Conservation (phyloP, 768 basidiomycete species). For the Leccinellum albellum region DNA sequence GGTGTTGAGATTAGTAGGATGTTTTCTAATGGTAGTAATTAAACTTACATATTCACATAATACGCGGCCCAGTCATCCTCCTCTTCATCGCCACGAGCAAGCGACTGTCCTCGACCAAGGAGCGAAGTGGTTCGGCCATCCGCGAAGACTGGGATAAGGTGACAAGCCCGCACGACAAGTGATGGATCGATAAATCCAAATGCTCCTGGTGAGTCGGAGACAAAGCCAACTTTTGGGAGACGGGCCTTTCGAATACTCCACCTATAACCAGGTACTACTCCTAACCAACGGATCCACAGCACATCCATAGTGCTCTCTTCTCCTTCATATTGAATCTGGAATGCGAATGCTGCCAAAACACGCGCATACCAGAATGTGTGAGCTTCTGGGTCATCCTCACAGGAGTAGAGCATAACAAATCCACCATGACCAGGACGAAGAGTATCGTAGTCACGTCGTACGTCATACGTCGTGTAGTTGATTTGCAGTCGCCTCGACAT, state of each 20-base stretch:
- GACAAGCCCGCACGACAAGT: slow-evolving; percentile 24
- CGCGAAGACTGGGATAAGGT: slow-evolving; percentile 31
- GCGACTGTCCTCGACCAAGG: neutral
- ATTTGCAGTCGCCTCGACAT: no score
- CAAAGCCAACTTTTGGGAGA: slow-evolving; percentile 31
- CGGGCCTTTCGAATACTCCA: slow-evolving; percentile 13
- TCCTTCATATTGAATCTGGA: neutral
- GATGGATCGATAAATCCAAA: slow-evolving; percentile 37
- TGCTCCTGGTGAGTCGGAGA: slow-evolving; percentile 26
- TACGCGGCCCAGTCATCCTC: no score
- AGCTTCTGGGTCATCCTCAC: slow-evolving; percentile 4
- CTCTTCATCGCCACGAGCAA: no score
- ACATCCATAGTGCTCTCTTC: slow-evolving; percentile 21
- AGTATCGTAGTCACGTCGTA: slow-evolving; percentile 13
- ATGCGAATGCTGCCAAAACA: slow-evolving; percentile 9
- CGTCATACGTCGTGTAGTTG: slow-evolving; percentile 16
- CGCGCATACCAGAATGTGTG: slow-evolving; percentile 25
- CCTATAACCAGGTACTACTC: slow-evolving; percentile 5
- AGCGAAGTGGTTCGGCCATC: slow-evolving; percentile 15
- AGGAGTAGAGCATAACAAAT: slow-evolving; percentile 19
- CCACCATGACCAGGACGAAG: slow-evolving; percentile 10
- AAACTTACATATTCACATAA: no score
- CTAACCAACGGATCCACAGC: slow-evolving; percentile 41
- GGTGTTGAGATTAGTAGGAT: no score
- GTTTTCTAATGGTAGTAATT: no score